phyloP scores from a whole-genome alignment of 176 grass and related monocot genomes.

The Juncus effusus region DNA sequence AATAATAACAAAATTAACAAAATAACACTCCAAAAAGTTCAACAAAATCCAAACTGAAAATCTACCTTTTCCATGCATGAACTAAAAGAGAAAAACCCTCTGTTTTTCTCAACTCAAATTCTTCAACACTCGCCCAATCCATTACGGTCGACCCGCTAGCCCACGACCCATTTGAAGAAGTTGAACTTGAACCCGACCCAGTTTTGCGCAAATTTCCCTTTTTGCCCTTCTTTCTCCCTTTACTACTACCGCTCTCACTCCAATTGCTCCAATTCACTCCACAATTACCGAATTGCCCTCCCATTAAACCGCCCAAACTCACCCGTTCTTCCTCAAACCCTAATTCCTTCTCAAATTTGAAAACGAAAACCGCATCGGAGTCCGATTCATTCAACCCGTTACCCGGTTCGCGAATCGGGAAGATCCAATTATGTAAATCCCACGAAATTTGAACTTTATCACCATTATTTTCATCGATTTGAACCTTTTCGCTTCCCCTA shows the following conservation, averaged over 20 bases:
- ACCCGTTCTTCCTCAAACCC: constrained; percentile 21
- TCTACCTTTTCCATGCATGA: constrained; percentile 73
- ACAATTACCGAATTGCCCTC: constrained; percentile 17
- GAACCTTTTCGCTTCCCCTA: constrained; percentile 61
- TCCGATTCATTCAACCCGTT: constrained; percentile 10
- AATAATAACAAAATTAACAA: constrained; percentile 2
- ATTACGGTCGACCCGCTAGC: constrained; percentile 66
- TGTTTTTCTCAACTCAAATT: constrained; percentile 53
- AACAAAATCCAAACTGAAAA: constrained; percentile 6
- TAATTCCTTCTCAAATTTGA: constrained; percentile 65
- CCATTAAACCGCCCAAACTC: constrained; percentile 29
- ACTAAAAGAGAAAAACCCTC: constrained; percentile 71
- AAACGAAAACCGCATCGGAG: constrained; percentile 61
- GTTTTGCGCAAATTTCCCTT: constrained; percentile 43
- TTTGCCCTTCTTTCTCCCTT: constrained; percentile 33
- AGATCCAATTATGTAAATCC: constrained; percentile 88
- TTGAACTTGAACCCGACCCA: constrained; percentile 55
- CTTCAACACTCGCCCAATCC: constrained; percentile 84
- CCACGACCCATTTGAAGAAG: constrained; percentile 59
- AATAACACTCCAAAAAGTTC: background rate
- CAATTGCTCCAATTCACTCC: constrained; percentile 36
- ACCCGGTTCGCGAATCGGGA: constrained; percentile 29
- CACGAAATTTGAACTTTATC: constrained; percentile 58
- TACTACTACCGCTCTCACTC: constrained; percentile 58
- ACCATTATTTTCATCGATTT: constrained; percentile 35